Percentiles rank a stretch among this genome's conserved stretches.
Evolutionary conservation across 2,329 filamentous ascomycete species (phyloP).

Genomic region (Sporothrix sp.): DNA sequence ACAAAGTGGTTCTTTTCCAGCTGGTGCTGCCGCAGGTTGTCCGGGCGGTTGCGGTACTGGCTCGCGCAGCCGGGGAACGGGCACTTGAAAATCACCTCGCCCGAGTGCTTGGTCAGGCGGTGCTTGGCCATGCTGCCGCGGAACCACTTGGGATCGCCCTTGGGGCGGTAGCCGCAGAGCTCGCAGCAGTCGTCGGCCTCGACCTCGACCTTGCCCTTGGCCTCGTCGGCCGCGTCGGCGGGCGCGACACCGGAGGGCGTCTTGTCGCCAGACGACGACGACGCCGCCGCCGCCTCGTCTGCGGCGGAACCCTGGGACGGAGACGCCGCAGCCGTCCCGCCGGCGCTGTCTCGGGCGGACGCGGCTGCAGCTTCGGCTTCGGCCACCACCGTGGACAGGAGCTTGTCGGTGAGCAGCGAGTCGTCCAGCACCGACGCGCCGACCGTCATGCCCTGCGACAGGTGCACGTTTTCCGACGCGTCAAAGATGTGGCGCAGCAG

Average conservation of each 20-base stretch:
- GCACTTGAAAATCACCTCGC: slow-evolving; percentile 43
- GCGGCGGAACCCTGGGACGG: not conserved
- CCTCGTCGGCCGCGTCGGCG: not conserved
- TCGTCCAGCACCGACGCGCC: not conserved
- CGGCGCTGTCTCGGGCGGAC: no score
- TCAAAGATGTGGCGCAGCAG: slow-evolving; percentile 28
- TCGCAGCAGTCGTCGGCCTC: slow-evolving; percentile 40
- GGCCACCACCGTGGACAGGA: not conserved
- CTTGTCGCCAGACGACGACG: no score
- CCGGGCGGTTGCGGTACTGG: slow-evolving; percentile 45
- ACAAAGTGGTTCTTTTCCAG: slow-evolving; percentile 47
- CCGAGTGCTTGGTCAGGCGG: slow-evolving; percentile 43
- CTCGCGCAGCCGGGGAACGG: slow-evolving; percentile 44
- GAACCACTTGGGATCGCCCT: slow-evolving; percentile 49
- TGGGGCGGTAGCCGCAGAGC: slow-evolving; percentile 45
- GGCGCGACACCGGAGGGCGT: not conserved
- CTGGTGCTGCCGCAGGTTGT: slow-evolving; percentile 48
- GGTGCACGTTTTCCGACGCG: not conserved
- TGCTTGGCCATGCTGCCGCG: slow-evolving; percentile 50
- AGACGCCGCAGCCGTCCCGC: not conserved
- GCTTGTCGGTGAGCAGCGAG: not conserved
- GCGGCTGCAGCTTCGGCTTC: not conserved
- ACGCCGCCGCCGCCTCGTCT: not conserved
- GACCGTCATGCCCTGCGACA: slow-evolving; percentile 1
- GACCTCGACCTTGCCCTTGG: slow-evolving; percentile 12